Evolutionary conservation across 2,329 filamentous ascomycete genomes (phyloP).

Genomic region (Trichoderma sp.): DNA sequence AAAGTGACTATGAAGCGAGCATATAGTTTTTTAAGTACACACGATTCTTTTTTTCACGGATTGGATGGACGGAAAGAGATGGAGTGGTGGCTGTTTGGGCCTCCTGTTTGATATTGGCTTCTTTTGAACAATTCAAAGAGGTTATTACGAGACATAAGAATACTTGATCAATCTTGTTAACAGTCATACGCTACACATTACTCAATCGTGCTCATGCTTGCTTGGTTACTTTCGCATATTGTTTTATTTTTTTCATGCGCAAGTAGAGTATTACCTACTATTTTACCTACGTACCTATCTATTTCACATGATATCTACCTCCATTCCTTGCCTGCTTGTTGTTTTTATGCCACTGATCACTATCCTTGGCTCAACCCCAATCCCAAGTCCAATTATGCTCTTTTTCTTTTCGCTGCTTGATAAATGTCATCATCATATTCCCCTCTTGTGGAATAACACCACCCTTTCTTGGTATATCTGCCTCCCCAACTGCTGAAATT

Average conservation of each 20-base stretch:
- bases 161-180: neutral
- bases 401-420: neutral
- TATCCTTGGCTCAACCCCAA: neutral
- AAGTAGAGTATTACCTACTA: neutral
- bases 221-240: neutral
- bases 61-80: neutral
- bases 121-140: neutral
- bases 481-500: conserved; percentile 12
- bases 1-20: neutral
- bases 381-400: neutral
- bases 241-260: neutral
- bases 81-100: neutral
- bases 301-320: conserved; percentile 1
- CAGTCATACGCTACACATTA: neutral
- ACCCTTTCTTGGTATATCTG: neutral
- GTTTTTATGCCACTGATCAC: neutral
- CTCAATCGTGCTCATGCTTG: neutral
- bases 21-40: neutral
- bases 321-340: neutral
- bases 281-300: conserved; percentile 9
- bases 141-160: neutral
- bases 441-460: neutral
- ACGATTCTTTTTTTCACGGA: neutral
- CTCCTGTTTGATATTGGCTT: neutral
- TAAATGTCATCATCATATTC: neutral